Evolutionary conservation across 208 protist genomes (phyloP).

Genomic region (Leishmania lainsoni): DNA sequence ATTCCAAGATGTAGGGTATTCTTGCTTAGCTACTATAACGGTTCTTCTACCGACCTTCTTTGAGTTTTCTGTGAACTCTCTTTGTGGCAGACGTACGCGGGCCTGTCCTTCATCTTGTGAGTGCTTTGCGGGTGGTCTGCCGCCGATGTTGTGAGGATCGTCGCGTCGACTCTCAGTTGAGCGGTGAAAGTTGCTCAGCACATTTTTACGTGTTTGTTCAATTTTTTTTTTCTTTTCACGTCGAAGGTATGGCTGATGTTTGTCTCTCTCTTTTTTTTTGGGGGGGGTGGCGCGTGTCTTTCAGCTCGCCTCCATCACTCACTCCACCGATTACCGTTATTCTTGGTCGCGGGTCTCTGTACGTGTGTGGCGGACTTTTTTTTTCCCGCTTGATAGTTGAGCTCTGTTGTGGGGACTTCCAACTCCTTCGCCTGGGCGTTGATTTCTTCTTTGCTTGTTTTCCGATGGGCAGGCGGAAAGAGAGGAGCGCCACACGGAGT

Average conservation of each 20-base stretch:
- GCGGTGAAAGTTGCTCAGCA: not conserved
- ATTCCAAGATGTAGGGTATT: slow-evolving; percentile 11
- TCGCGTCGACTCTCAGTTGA: not conserved
- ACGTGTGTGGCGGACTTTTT: not conserved
- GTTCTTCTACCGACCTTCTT: not conserved
- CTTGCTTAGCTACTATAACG: not conserved
- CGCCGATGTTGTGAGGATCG: not conserved
- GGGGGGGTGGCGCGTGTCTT: not conserved
- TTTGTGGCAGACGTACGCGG: not conserved
- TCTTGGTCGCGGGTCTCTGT: not conserved
- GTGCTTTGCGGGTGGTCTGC: not conserved
- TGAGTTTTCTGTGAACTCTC: not conserved
- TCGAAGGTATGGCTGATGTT: not conserved
- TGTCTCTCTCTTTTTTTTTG: not conserved
- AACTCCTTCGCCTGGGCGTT: not conserved
- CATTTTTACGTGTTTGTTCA: not conserved
- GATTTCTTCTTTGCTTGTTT: not conserved
- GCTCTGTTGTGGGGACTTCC: not conserved
- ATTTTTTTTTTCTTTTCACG: not conserved
- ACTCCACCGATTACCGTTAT: not conserved
- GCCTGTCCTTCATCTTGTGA: not conserved
- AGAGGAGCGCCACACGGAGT: not conserved
- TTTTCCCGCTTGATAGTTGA: not conserved
- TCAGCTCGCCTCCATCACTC: not conserved
- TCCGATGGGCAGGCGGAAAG: not conserved